These are phyloP conservation scores for Exophiala aquamarina DNA, from an alignment of 2,329 filamentous ascomycete species.

Conservation along the genomic window DNA sequence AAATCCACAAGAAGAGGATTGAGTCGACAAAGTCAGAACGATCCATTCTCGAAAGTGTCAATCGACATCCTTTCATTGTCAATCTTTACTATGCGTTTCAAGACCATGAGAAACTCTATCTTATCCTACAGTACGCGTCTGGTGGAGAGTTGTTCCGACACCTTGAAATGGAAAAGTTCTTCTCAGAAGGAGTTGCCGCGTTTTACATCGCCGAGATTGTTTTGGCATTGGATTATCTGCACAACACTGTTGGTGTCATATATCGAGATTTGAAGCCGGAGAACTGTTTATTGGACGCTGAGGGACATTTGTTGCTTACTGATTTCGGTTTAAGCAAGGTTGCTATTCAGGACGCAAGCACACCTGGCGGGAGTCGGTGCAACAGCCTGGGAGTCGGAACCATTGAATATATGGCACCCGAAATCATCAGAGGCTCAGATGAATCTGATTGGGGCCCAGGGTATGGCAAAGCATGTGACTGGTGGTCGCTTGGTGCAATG, in stretches of 20 bases:
- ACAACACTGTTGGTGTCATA: conserved; percentile 87
- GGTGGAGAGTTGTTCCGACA: conserved; percentile 98
- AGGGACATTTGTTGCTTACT: conserved; percentile 90
- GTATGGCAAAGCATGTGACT: conserved; percentile 94
- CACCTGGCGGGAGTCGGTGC: conserved; percentile 61
- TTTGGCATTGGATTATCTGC: conserved; percentile 87
- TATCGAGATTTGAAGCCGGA: conserved; percentile 98
- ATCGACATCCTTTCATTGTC: conserved; percentile 94
- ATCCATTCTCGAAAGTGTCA: conserved; percentile 91
- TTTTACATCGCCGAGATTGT: conserved; percentile 99
- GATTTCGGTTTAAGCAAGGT: conserved; percentile 98
- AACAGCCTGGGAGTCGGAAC: conserved; percentile 85
- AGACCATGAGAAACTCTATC: conserved; percentile 93
- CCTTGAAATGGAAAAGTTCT: conserved; percentile 90
- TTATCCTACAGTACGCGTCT: conserved; percentile 96
- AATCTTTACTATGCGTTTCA: conserved; percentile 99
- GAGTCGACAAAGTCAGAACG: conserved; percentile 98
- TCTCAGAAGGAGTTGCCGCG: conserved; percentile 80
- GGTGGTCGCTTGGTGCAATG: conserved; percentile 96
- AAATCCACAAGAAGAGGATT: conserved; percentile 91
- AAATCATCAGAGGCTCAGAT: conserved; percentile 81
- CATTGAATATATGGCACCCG: conserved; percentile 98
- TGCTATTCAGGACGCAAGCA: conserved; percentile 66
- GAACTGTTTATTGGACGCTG: conserved; percentile 88
- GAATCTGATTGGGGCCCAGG: conserved; percentile 27